phyloP scores from a whole-genome alignment of 306 rosid species.

The Lupinus albus region DNA sequence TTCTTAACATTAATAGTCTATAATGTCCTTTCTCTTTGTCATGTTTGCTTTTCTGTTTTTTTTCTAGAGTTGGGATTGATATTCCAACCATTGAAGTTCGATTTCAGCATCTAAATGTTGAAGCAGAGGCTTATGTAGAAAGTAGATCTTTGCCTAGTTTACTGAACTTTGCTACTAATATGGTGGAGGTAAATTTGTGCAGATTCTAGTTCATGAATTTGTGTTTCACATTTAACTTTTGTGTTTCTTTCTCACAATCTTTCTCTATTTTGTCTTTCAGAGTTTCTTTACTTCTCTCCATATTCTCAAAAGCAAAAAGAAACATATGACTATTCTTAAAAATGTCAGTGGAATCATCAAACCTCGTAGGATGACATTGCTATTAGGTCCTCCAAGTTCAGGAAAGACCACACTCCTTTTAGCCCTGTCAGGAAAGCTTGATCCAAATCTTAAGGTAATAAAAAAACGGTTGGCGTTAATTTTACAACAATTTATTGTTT shows the following conservation, averaged over 20 bases:
- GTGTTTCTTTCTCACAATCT: neutral
- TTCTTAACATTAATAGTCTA: neutral
- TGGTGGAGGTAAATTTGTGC: slow-evolving; percentile 44
- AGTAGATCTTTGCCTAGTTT: slow-evolving; percentile 65
- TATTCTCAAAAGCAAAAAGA: slow-evolving; percentile 48
- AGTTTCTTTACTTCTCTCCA: slow-evolving; percentile 44
- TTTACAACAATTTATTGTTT: neutral
- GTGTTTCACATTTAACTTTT: neutral
- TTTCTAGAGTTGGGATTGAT: slow-evolving; percentile 64
- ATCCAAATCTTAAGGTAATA: slow-evolving; percentile 61
- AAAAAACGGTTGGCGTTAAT: neutral
- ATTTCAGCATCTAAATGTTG: slow-evolving; percentile 63
- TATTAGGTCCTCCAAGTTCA: slow-evolving; percentile 85
- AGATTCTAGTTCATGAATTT: slow-evolving; percentile 7
- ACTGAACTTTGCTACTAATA: slow-evolving; percentile 48
- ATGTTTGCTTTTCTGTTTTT: neutral
- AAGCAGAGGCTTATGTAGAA: slow-evolving; percentile 67
- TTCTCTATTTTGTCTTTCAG: slow-evolving; percentile 27
- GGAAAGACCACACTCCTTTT: slow-evolving; percentile 80
- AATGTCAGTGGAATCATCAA: slow-evolving; percentile 72
- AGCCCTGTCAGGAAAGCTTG: slow-evolving; percentile 80
- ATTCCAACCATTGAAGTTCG: slow-evolving; percentile 74
- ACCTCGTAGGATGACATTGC: slow-evolving; percentile 80
- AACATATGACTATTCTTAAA: slow-evolving; percentile 55
- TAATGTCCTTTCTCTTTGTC: neutral